Conservation (phyloP, 441 rosid genomes). For the Hura crepitans region DNA sequence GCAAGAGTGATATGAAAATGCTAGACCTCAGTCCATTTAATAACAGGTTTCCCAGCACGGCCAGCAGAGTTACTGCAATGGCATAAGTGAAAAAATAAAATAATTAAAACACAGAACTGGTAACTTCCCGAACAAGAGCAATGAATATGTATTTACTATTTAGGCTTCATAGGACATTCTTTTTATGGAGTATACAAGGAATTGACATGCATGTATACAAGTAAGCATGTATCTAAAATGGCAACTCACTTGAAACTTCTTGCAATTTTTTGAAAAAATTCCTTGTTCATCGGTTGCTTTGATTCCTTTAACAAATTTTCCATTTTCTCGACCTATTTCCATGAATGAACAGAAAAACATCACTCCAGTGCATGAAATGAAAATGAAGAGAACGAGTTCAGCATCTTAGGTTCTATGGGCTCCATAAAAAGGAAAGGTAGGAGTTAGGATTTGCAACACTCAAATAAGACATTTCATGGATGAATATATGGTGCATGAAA, state of each 20-base stretch:
- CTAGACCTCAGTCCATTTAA: conserved; percentile 61
- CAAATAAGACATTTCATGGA: neutral
- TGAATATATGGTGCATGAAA: neutral
- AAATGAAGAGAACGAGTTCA: neutral
- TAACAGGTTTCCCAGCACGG: conserved; percentile 63
- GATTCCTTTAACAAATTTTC: conserved; percentile 44
- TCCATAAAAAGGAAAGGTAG: neutral
- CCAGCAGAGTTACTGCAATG: conserved; percentile 54
- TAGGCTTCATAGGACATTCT: neutral
- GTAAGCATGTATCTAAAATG: neutral
- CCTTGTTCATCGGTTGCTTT: conserved; percentile 33
- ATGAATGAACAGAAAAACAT: neutral
- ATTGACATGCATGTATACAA: neutral
- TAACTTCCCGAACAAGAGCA: neutral
- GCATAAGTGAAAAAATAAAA: conserved; percentile 11
- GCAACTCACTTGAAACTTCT: conserved; percentile 52
- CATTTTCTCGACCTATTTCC: conserved; percentile 48
- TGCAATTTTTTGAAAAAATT: conserved; percentile 48
- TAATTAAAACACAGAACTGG: conserved; percentile 10
- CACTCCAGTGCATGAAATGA: conserved; percentile 3
- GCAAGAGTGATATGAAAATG: conserved; percentile 16
- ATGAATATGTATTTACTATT: neutral
- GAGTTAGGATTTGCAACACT: neutral
- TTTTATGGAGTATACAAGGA: neutral
- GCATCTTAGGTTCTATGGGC: neutral